Evolutionary conservation across 2,329 filamentous ascomycete genomes (phyloP).

Genomic region (Alternaria sp.): DNA sequence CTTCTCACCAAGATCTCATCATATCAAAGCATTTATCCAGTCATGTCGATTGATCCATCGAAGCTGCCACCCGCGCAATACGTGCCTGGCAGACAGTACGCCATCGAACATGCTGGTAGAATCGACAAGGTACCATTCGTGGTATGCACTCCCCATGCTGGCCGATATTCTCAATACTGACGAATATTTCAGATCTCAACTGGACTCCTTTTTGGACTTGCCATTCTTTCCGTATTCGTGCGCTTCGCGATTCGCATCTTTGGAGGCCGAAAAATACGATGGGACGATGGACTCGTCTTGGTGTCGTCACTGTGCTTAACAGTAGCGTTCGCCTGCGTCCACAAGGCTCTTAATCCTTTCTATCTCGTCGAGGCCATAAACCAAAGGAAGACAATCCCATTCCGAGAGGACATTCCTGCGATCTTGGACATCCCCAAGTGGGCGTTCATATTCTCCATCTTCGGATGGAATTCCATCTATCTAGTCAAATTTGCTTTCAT

Average conservation of each 20-base stretch:
- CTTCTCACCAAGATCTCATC: neutral
- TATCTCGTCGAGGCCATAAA: constrained; percentile 11
- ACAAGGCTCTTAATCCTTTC: constrained; percentile 2
- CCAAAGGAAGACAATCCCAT: neutral
- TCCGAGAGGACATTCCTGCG: constrained; percentile 3
- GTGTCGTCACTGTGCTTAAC: neutral
- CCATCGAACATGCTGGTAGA: neutral
- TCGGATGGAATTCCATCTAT: constrained; percentile 4
- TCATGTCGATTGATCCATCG: neutral
- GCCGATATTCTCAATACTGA: neutral
- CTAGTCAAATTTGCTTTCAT: constrained; percentile 9
- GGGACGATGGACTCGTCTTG: constrained; percentile 1
- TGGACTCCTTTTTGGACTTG: neutral
- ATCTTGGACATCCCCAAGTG: constrained; percentile 5
- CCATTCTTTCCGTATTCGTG: neutral
- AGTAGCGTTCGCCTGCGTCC: neutral
- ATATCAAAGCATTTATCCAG: neutral
- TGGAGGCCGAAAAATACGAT: neutral
- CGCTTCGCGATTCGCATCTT: constrained; percentile 5
- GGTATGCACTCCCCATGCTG: neutral
- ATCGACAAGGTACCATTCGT: neutral
- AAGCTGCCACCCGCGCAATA: constrained; percentile 1
- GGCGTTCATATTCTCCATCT: constrained; percentile 1
- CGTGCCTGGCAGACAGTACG: neutral
- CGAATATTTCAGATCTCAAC: neutral